Percentiles rank a stretch among this genome's conserved stretches.
phyloP scores from a whole-genome alignment of 208 protist species.

The Acanthamoeba triangularis region DNA sequence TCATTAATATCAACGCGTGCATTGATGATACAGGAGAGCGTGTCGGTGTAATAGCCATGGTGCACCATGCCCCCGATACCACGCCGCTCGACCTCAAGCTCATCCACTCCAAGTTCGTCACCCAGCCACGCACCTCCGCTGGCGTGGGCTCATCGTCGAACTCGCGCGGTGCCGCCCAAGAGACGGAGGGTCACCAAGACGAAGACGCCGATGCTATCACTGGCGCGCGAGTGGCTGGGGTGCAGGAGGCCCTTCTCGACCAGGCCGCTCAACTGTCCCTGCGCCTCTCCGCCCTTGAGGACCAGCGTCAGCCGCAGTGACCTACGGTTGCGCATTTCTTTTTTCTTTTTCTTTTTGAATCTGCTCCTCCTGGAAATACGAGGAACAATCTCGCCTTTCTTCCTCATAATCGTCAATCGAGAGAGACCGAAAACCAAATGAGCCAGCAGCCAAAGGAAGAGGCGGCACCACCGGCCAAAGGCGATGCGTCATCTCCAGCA shows the following conservation, averaged over 20 bases:
- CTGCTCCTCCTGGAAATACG: background rate
- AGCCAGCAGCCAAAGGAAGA: too few relatives aligned
- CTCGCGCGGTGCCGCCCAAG: background rate
- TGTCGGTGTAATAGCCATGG: background rate
- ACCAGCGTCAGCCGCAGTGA: background rate
- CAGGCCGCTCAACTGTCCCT: background rate
- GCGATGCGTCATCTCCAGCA: too few relatives aligned
- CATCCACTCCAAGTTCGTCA: conserved; percentile 57
- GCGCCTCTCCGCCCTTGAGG: background rate
- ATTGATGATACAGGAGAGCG: background rate
- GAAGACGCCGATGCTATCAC: background rate
- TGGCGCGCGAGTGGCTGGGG: background rate
- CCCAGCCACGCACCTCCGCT: background rate
- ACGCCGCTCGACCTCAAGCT: conserved; percentile 54
- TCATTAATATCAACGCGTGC: background rate
- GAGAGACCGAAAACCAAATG: too few relatives aligned
- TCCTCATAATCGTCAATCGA: too few relatives aligned
- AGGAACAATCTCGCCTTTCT: too few relatives aligned
- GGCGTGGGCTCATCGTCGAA: too few relatives aligned
- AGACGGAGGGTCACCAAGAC: background rate
- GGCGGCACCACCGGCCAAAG: too few relatives aligned
- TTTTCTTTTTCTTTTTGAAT: background rate
- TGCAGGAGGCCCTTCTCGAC: background rate
- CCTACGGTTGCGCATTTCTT: background rate
- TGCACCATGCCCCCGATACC: conserved; percentile 70